Conservation (phyloP, 169 alveolate species). For the Plasmodium malariae region DNA sequence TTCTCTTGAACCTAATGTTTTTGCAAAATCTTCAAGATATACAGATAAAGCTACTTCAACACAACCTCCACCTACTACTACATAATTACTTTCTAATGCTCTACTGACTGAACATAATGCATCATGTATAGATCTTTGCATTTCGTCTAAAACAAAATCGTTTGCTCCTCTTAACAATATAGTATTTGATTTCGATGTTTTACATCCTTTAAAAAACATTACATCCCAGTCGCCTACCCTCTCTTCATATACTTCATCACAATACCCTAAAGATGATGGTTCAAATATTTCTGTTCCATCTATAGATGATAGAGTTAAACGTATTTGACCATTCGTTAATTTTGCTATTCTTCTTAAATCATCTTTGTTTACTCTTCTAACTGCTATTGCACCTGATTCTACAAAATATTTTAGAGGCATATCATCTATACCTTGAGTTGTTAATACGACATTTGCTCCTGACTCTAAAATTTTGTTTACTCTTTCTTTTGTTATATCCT, state of each 20-base stretch:
- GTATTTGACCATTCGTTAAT: constrained; percentile 93
- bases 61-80: constrained; percentile 99
- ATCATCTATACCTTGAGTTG: constrained; percentile 99
- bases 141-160: constrained; percentile 97
- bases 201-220: constrained; percentile 96
- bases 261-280: constrained; percentile 92
- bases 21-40: constrained; percentile 96
- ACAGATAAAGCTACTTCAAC: constrained; percentile 98
- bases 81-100: constrained; percentile 90
- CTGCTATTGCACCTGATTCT: constrained; percentile 97
- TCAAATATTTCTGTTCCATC: constrained; percentile 98
- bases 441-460: constrained; percentile 99
- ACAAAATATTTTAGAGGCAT: constrained; percentile 98
- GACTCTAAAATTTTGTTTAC: constrained; percentile 95
- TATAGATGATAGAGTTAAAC: constrained; percentile 93
- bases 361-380: constrained; percentile 96
- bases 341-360: constrained; percentile 97
- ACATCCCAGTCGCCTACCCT: constrained; percentile 98
- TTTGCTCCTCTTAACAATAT: constrained; percentile 98
- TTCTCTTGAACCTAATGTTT: constrained; percentile 97
- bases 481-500: constrained; percentile 97
- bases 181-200: constrained; percentile 90
- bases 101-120: constrained; percentile 97
- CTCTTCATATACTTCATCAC: constrained; percentile 94
- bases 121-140: constrained; percentile 98